A percentile compares a stretch with the other conserved stretches of the same genome.
phyloP scores from a whole-genome alignment of 2,329 filamentous ascomycete genomes.

The Aspergillus aculeatinus region DNA sequence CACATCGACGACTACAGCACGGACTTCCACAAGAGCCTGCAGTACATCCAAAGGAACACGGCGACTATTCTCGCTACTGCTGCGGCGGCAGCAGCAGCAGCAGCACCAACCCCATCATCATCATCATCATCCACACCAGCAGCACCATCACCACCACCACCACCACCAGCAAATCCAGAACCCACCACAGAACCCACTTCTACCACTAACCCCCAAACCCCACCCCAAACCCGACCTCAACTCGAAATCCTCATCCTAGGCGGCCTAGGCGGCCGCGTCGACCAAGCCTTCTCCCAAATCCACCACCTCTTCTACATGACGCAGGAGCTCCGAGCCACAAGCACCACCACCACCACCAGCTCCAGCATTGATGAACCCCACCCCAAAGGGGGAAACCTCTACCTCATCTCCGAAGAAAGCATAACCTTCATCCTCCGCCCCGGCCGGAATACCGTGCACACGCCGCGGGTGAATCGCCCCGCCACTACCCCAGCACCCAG shows the following conservation, averaged over 20 bases:
- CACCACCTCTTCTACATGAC: slow-evolving; percentile 70
- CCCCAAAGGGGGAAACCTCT: slow-evolving; percentile 57
- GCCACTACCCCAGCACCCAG: no score
- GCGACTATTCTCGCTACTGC: slow-evolving; percentile 23
- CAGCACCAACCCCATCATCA: not conserved
- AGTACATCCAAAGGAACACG: slow-evolving; percentile 52
- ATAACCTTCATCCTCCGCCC: slow-evolving; percentile 76
- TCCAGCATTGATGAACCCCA: slow-evolving; percentile 7
- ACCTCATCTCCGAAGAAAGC: slow-evolving; percentile 76
- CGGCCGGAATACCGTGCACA: slow-evolving; percentile 67
- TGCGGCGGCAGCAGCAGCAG: not conserved
- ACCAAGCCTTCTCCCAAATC: slow-evolving; percentile 86
- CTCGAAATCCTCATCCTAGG: slow-evolving; percentile 77
- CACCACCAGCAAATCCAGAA: not conserved
- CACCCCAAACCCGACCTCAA: not conserved
- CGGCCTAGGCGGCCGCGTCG: slow-evolving; percentile 83
- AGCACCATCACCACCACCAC: not conserved
- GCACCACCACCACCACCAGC: not conserved
- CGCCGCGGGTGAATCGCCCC: slow-evolving; percentile 47
- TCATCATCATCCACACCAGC: slow-evolving; percentile 4
- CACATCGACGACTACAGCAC: slow-evolving; percentile 83
- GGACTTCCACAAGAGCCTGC: slow-evolving; percentile 83
- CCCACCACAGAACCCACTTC: not conserved
- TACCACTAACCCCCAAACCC: not conserved
- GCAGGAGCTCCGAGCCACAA: slow-evolving; percentile 19